Percentiles rank a stretch among this genome's conserved stretches.
phyloP scores from a whole-genome alignment of 768 basidiomycete species.

The Panaeolus cyanescens region DNA sequence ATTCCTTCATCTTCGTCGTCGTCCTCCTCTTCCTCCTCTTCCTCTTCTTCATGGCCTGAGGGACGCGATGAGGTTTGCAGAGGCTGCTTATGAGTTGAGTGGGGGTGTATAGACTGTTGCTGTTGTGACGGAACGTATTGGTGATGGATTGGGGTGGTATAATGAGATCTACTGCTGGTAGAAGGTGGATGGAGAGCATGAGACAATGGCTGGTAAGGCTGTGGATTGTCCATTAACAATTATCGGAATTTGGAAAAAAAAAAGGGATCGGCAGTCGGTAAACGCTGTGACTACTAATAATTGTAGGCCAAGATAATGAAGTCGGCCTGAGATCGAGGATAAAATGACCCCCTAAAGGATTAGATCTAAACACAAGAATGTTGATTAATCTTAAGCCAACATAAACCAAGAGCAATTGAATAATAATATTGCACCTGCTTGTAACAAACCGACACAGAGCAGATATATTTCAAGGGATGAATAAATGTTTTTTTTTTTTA shows the following conservation, averaged over 20 bases:
- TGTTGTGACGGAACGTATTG: conserved; percentile 23
- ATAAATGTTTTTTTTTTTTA: background rate
- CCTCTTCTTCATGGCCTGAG: conserved; percentile 28
- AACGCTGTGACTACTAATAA: conserved; percentile 1
- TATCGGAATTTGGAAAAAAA: conserved; percentile 8
- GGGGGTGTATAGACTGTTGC: conserved; percentile 22
- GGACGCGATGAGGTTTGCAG: conserved; percentile 12
- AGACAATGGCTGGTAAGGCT: conserved; percentile 80
- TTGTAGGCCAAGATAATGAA: conserved; percentile 3
- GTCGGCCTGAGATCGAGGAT: background rate
- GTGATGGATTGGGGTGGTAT: conserved; percentile 21
- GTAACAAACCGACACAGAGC: background rate
- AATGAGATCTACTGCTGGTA: conserved; percentile 25
- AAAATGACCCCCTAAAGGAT: background rate
- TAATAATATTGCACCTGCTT: background rate
- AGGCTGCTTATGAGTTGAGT: conserved; percentile 6
- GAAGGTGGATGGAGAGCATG: conserved; percentile 71
- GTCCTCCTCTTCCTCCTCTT: conserved; percentile 63
- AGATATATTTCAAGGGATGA: background rate
- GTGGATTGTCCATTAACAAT: conserved; percentile 62
- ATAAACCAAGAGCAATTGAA: background rate
- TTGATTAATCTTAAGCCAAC: background rate
- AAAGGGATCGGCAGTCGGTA: conserved; percentile 1
- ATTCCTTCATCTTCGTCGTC: conserved; percentile 78
- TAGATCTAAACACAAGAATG: background rate